Evolutionary conservation across 345 rosid genomes (phyloP), one percentile per base, ranked within the genome.

Genomic region (Murraya koenigii): DNA sequence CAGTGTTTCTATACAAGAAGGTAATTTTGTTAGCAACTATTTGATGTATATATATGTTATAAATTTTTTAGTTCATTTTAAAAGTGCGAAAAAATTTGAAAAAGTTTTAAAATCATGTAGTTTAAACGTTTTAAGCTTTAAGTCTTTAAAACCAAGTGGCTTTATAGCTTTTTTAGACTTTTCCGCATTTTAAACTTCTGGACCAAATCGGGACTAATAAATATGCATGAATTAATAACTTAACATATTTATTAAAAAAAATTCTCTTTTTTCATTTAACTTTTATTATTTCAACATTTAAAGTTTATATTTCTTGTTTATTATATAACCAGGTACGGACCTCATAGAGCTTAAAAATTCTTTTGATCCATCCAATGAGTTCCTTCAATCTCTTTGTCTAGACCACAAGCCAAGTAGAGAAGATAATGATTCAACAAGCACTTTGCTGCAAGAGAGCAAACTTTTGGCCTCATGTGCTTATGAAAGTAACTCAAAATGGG

Each of bases 401-500:
- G 69, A 41, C 3, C 41, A 49, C 70, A 73, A 26, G 11, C 76
- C 77, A 22, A 38, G 19, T 3, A 23, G 14, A 6, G 22, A 76
- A 7, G 61, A 35, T 22, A 69, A 25, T 36, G 39, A 77, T 52
- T 66, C 55, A 66, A 39, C 81, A 28, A 56, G 30, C 55, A 35
- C 59, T 55, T 14, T 80, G 54, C 66, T 38, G 8, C 75, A 69
- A 75, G 79, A 82, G 61, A 36, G 80, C 25, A 66, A 78, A 14
- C 0, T 35, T 13, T 49, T 88, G 52, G 86, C 86, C 58, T 77
- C 88, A 6, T 83, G 88, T 33, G 39, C 60, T 7, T 85, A 84
- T 5, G 86, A 85, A 69, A 41, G 32, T 13, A 71, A 78, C 61
- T 79, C 87, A 25, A 15, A 38, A 77, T 87, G 92, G 92, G 90